phyloP scores from a whole-genome alignment of 116 monocot genomes.

The Iris pallida region DNA sequence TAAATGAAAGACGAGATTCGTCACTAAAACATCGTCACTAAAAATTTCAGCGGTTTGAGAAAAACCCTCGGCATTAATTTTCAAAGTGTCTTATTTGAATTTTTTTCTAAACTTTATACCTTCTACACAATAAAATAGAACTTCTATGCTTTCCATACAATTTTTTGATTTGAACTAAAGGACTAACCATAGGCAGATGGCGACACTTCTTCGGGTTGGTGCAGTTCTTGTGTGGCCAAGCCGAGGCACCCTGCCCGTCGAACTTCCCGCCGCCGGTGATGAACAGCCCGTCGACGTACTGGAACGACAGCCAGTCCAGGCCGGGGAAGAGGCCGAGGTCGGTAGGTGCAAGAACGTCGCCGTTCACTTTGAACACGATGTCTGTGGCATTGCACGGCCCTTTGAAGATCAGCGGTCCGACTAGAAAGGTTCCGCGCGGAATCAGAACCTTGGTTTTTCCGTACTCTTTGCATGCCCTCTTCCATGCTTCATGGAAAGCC shows the following conservation, averaged over 20 bases:
- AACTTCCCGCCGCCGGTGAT: conserved; percentile 21
- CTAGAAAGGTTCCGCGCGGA: conserved; percentile 3
- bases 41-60: too few relatives aligned
- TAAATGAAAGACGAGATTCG: too few relatives aligned
- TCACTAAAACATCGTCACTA: too few relatives aligned
- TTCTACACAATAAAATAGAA: too few relatives aligned
- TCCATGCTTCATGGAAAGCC: conserved; percentile 11
- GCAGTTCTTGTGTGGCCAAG: conserved; percentile 12
- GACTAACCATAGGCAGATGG: conserved; percentile 8
- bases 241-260: conserved; percentile 18
- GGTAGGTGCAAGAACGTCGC: not conserved
- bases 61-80: too few relatives aligned
- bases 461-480: not conserved
- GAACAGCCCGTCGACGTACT: not conserved
- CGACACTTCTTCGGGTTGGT: not conserved
- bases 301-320: conserved; percentile 12
- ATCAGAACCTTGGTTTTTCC: not conserved
- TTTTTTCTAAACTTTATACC: too few relatives aligned
- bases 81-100: too few relatives aligned
- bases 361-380: conserved; percentile 5
- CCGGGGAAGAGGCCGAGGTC: not conserved
- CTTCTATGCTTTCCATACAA: too few relatives aligned
- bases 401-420: not conserved
- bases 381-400: conserved; percentile 4
- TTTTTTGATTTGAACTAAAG: not conserved